These are phyloP conservation scores for Komagataella phaffii DNA, from an alignment of 805 yeast species.

Conservation along the genomic window DNA sequence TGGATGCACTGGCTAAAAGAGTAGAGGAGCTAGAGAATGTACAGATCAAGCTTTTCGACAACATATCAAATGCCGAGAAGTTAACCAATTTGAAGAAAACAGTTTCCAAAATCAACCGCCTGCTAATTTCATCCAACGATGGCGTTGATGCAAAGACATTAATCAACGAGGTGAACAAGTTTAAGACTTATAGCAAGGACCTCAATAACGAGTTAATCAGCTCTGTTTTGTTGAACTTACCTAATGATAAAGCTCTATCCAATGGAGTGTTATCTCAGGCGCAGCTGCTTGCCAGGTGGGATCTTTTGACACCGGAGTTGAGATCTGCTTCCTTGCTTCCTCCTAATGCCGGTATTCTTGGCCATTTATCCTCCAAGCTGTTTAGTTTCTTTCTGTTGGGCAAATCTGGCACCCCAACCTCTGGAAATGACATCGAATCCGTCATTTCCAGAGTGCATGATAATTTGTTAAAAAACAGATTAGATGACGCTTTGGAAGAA, in stretches of 20 bases:
- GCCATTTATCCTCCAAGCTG: constrained; percentile 70
- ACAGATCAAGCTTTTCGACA: constrained; percentile 25
- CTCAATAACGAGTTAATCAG: constrained; percentile 19
- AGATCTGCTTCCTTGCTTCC: constrained; percentile 84
- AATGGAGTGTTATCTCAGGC: constrained; percentile 62
- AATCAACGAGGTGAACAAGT: constrained; percentile 23
- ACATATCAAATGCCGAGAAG: constrained; percentile 23
- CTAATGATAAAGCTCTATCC: constrained; percentile 23
- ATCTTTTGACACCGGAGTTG: constrained; percentile 68
- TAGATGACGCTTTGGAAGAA: constrained; percentile 87
- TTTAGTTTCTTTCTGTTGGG: constrained; percentile 66
- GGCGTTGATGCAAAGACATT: constrained; percentile 28
- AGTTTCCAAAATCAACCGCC: constrained; percentile 25
- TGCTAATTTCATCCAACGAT: constrained; percentile 20
- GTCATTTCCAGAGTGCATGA: constrained; percentile 77
- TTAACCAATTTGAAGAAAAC: constrained; percentile 30
- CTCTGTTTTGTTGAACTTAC: constrained; percentile 32
- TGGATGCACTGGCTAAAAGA: constrained; percentile 44
- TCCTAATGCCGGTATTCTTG: constrained; percentile 90
- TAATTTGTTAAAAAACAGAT: constrained; percentile 58
- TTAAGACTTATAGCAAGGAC: constrained; percentile 21
- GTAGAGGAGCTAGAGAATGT: constrained; percentile 44
- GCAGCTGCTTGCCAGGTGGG: constrained; percentile 73
- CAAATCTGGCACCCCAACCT: constrained; percentile 59
- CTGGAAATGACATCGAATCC: constrained; percentile 77